Conservation (phyloP, 192 early-diverging fungal genomes). For the Backusella psychrophila region DNA sequence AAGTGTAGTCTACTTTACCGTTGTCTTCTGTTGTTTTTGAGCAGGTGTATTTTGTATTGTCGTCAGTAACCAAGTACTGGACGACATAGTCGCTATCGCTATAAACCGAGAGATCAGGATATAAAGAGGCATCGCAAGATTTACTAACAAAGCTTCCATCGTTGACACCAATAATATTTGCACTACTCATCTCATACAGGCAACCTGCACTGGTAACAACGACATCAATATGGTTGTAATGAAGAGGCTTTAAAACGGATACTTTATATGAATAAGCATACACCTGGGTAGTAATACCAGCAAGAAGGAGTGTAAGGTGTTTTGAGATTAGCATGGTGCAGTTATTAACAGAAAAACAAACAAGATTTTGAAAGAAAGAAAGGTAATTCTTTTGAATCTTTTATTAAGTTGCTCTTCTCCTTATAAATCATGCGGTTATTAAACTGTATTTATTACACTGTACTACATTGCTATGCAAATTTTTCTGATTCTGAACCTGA, state of each 20-base stretch:
- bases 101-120: not conserved
- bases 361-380: not conserved
- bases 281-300: not conserved
- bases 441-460: not conserved
- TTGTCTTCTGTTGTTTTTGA: not conserved
- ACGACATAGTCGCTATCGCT: not conserved
- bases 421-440: not conserved
- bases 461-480: not conserved
- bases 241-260: not conserved
- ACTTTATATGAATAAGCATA: not conserved
- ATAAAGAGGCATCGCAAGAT: not conserved
- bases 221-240: not conserved
- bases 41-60: not conserved
- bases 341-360: not conserved
- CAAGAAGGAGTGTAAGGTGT: not conserved
- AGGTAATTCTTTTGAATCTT: not conserved
- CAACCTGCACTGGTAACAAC: not conserved
- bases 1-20: not conserved
- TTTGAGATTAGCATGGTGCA: not conserved
- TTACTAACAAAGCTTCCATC: not conserved
- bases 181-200: not conserved
- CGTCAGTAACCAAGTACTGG: not conserved
- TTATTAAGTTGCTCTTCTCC: not conserved
- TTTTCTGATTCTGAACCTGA: not conserved
- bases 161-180: not conserved